Evolutionary conservation across 2,329 filamentous ascomycete species (phyloP).

Genomic region (Tothia fuscella): DNA sequence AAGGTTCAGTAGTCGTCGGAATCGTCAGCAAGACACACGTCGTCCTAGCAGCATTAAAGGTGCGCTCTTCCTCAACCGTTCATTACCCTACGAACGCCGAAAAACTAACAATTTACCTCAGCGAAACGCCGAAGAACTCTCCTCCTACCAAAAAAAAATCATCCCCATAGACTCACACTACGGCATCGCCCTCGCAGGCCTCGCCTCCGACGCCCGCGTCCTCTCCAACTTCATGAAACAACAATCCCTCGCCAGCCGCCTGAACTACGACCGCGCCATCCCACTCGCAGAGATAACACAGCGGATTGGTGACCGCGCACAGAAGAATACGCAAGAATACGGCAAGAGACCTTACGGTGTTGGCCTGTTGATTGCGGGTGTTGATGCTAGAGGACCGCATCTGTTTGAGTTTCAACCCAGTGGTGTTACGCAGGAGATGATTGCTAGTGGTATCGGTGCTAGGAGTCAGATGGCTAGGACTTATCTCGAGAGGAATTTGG

Average conservation of each 20-base stretch:
- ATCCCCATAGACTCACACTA: slow-evolving; percentile 94
- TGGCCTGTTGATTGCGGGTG: slow-evolving; percentile 80
- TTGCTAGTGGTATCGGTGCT: slow-evolving; percentile 89
- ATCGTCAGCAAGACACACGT: slow-evolving; percentile 97
- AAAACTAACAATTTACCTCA: slow-evolving; percentile 27
- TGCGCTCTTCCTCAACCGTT: slow-evolving; percentile 27
- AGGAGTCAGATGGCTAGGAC: slow-evolving; percentile 95
- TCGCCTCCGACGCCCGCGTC: slow-evolving; percentile 94
- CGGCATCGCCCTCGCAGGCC: slow-evolving; percentile 88
- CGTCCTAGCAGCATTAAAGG: slow-evolving; percentile 93
- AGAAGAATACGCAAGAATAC: slow-evolving; percentile 96
- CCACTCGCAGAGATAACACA: slow-evolving; percentile 79
- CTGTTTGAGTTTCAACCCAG: slow-evolving; percentile 97
- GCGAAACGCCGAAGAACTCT: slow-evolving; percentile 98
- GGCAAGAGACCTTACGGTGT: slow-evolving; percentile 94
- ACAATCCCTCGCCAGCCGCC: slow-evolving; percentile 87
- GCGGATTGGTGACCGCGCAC: slow-evolving; percentile 90
- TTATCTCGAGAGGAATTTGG: slow-evolving; percentile 86
- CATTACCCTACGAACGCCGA: neutral
- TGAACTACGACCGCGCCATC: slow-evolving; percentile 91
- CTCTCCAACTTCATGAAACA: slow-evolving; percentile 99
- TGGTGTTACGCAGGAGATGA: slow-evolving; percentile 94
- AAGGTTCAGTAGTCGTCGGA: slow-evolving; percentile 94
- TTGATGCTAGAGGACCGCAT: slow-evolving; percentile 88
- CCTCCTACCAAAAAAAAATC: slow-evolving; percentile 99